These are phyloP conservation scores for Echium plantagineum DNA, from an alignment of 257 asterid genomes.

Conservation along the genomic window DNA sequence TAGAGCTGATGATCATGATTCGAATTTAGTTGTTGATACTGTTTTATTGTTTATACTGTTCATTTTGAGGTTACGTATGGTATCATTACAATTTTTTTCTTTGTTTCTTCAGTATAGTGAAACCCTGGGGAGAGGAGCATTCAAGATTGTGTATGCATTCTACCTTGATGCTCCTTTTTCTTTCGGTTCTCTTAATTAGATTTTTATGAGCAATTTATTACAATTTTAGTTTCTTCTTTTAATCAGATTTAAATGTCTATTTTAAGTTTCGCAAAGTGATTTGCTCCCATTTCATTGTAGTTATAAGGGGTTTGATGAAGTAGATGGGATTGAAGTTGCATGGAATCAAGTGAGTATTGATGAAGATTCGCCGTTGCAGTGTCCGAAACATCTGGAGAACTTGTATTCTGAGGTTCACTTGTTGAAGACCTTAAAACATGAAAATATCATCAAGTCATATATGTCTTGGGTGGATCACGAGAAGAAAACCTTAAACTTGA, in stretches of 20 bases:
- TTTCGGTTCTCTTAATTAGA: neutral
- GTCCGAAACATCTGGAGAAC: neutral
- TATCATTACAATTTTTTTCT: neutral
- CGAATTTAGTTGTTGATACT: too few relatives aligned
- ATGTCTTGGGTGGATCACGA: conserved; percentile 26
- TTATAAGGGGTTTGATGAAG: conserved; percentile 25
- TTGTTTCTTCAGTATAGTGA: neutral
- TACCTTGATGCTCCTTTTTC: conserved; percentile 5
- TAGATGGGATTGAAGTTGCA: conserved; percentile 18
- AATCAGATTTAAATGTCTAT: neutral
- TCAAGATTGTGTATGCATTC: conserved; percentile 15
- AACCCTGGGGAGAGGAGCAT: too few relatives aligned
- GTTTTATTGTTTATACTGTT: too few relatives aligned
- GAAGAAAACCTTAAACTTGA: conserved; percentile 20
- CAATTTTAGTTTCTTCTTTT: neutral
- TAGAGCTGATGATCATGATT: too few relatives aligned
- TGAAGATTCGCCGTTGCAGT: conserved; percentile 1
- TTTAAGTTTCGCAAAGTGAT: neutral
- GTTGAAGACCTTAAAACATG: conserved; percentile 24
- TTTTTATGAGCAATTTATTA: neutral
- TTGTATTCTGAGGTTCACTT: conserved; percentile 20
- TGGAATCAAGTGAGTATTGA: conserved; percentile 25
- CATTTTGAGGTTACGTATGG: too few relatives aligned
- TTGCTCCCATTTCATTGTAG: conserved; percentile 19
- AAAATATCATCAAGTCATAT: conserved; percentile 28